These are phyloP conservation scores for Amanita muscaria DNA, from an alignment of 768 basidiomycete genomes.

Conservation along the genomic window DNA sequence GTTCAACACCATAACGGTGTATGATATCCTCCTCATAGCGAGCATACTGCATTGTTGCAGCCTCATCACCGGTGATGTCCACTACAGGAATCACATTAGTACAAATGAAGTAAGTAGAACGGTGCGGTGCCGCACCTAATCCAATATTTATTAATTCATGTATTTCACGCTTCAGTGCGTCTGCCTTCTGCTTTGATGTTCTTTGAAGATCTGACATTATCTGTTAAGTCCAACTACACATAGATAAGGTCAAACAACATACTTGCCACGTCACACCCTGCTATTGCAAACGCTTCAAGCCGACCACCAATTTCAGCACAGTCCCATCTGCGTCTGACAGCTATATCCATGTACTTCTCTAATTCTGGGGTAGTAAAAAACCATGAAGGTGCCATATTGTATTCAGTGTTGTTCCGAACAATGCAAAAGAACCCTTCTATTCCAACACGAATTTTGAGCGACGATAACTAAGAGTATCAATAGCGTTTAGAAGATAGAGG, in stretches of 20 bases:
- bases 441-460: constrained; percentile 11
- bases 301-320: no score
- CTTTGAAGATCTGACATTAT: no score
- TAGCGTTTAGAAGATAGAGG: no score
- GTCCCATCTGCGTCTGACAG: no score
- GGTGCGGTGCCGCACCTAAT: no score
- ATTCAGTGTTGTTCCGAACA: constrained; percentile 12
- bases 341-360: no score
- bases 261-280: no score
- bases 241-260: no score
- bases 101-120: not conserved
- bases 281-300: no score
- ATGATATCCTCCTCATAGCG: constrained; percentile 13
- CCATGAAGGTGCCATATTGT: constrained; percentile 14
- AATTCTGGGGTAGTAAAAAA: constrained; percentile 13
- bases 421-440: constrained; percentile 19
- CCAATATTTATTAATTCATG: not conserved
- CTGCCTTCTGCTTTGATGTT: not conserved
- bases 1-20: constrained; percentile 10
- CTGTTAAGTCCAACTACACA: no score
- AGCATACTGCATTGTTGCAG: constrained; percentile 14
- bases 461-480: constrained; percentile 3
- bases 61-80: constrained; percentile 9
- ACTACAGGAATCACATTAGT: not conserved
- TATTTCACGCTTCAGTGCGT: not conserved